Percentiles rank a stretch among this genome's conserved stretches.
phyloP scores from a whole-genome alignment of 805 yeast species.

The Debaryomyces maramus region DNA sequence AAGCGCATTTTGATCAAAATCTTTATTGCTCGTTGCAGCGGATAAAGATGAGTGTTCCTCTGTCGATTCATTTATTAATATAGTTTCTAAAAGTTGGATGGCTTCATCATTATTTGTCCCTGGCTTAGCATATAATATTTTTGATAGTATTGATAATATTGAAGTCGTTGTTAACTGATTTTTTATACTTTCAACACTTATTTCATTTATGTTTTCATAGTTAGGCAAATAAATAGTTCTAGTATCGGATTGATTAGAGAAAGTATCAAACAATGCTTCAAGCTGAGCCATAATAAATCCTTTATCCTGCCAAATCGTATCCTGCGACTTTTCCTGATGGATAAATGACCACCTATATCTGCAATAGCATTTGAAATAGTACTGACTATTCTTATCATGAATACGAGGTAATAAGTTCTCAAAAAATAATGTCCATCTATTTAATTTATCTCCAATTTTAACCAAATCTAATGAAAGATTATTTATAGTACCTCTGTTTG shows the following conservation, averaged over 20 bases:
- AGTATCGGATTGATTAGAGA: not conserved
- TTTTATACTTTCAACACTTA: constrained; percentile 50
- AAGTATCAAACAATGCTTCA: constrained; percentile 14
- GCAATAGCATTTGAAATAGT: constrained; percentile 7
- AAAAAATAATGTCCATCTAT: constrained; percentile 49
- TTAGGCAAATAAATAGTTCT: constrained; percentile 52
- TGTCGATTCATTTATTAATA: constrained; percentile 33
- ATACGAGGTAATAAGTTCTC: constrained; percentile 21
- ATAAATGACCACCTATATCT: constrained; percentile 39
- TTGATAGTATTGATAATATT: constrained; percentile 65
- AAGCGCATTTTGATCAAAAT: constrained; percentile 22
- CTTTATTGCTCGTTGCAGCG: not conserved
- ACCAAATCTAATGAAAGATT: constrained; percentile 40
- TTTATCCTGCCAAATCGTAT: constrained; percentile 31
- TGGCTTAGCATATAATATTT: constrained; percentile 40
- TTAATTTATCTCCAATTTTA: constrained; percentile 42
- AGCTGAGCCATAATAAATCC: constrained; percentile 24
- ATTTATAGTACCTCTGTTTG: constrained; percentile 26
- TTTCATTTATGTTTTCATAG: constrained; percentile 55
- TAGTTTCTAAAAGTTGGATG: constrained; percentile 43
- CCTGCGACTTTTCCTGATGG: constrained; percentile 26
- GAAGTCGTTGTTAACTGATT: constrained; percentile 69
- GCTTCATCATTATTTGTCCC: constrained; percentile 34
- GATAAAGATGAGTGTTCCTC: constrained; percentile 12
- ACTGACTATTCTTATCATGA: not conserved